These are phyloP conservation scores for Kwoniella mangroviensis DNA, from an alignment of 768 basidiomycete genomes.

Conservation along the genomic window DNA sequence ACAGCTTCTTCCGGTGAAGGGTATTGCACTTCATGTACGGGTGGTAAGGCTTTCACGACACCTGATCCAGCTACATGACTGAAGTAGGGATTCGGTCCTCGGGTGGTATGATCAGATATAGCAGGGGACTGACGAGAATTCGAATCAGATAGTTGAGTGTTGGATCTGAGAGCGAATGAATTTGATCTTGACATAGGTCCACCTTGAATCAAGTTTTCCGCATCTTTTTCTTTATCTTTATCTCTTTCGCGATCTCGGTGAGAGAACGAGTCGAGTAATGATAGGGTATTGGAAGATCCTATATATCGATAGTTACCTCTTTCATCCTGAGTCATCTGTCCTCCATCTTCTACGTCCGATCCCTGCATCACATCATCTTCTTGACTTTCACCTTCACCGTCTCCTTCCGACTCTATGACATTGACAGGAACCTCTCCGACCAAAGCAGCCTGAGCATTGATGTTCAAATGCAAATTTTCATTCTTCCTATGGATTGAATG, in stretches of 20 bases:
- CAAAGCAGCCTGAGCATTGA: background rate
- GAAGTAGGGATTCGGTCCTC: slow-evolving; percentile 45
- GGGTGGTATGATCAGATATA: slow-evolving; percentile 12
- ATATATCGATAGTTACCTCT: slow-evolving; percentile 53
- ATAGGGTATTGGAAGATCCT: slow-evolving; percentile 49
- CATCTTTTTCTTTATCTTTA: background rate
- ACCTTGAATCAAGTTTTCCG: background rate
- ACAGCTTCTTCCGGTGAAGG: slow-evolving; percentile 30
- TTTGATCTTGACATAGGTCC: background rate
- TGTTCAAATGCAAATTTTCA: background rate
- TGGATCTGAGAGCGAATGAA: slow-evolving; percentile 13
- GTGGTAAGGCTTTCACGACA: slow-evolving; percentile 50
- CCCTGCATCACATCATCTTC: slow-evolving; percentile 12
- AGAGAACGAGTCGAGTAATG: slow-evolving; percentile 45
- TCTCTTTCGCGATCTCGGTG: slow-evolving; percentile 60
- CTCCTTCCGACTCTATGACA: slow-evolving; percentile 4
- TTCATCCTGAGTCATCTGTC: slow-evolving; percentile 51
- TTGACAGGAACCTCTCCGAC: background rate
- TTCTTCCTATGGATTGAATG: slow-evolving; percentile 5
- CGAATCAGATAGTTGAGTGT: slow-evolving; percentile 2
- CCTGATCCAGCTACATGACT: slow-evolving; percentile 51
- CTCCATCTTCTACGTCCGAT: slow-evolving; percentile 34
- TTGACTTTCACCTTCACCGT: slow-evolving; percentile 13
- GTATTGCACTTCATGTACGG: slow-evolving; percentile 47
- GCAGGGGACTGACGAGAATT: slow-evolving; percentile 22